A percentile compares a stretch with the other conserved stretches of the same genome.
Evolutionary conservation across 2,329 filamentous ascomycete species (phyloP).

Genomic region (Ilyonectria sp.): DNA sequence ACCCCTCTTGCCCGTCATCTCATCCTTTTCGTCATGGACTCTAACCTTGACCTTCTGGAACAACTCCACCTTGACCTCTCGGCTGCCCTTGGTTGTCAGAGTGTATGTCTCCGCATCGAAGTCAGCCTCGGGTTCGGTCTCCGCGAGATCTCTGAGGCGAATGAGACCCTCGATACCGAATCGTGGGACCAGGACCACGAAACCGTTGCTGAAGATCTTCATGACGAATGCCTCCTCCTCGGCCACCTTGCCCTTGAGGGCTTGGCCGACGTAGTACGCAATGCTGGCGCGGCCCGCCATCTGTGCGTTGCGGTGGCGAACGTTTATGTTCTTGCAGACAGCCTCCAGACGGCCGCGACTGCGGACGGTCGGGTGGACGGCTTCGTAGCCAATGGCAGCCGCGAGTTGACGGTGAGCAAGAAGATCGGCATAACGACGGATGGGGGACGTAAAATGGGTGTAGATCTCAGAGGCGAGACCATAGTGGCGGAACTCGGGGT

Average conservation of each 20-base stretch:
- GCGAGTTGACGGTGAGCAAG: conserved; percentile 95
- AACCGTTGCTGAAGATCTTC: conserved; percentile 97
- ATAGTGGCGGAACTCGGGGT: conserved; percentile 96
- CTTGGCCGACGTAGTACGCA: conserved; percentile 98
- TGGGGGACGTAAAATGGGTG: conserved; percentile 98
- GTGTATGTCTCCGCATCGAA: conserved; percentile 92
- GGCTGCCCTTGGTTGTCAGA: conserved; percentile 72
- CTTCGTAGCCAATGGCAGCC: conserved; percentile 93
- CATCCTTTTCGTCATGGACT: conserved; percentile 94
- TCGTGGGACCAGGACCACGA: conserved; percentile 94
- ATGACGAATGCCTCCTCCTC: conserved; percentile 97
- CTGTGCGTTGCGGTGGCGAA: conserved; percentile 96
- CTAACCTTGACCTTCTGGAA: conserved; percentile 93
- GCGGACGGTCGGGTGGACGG: conserved; percentile 84
- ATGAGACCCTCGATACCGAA: conserved; percentile 97
- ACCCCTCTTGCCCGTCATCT: conserved; percentile 94
- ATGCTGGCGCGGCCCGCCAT: conserved; percentile 94
- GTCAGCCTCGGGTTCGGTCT: conserved; percentile 82
- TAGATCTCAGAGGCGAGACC: conserved; percentile 97
- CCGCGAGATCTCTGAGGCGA: conserved; percentile 84
- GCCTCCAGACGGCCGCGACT: conserved; percentile 89
- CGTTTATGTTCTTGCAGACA: conserved; percentile 98
- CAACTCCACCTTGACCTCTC: conserved; percentile 78
- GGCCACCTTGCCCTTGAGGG: conserved; percentile 81
- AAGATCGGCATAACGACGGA: conserved; percentile 97